phyloP scores from a whole-genome alignment of 2,329 filamentous ascomycete genomes.

The Aspergillus ochraceoroseus region DNA sequence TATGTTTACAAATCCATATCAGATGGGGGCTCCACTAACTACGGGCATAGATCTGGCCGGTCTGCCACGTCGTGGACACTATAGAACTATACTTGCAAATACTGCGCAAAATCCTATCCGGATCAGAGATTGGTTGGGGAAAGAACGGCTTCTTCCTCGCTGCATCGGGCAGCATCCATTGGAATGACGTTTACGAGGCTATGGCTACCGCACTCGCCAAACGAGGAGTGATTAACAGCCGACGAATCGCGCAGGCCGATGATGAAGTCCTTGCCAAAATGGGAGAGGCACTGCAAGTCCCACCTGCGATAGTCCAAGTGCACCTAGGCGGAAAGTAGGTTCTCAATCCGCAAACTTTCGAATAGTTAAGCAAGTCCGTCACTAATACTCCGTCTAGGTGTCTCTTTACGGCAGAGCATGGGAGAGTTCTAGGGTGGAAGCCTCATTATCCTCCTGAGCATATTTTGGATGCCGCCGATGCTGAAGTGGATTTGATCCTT shows the following conservation, averaged over 20 bases:
- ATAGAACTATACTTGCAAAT: slow-evolving; percentile 46
- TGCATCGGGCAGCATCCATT: slow-evolving; percentile 46
- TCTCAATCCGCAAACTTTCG: too few species aligned
- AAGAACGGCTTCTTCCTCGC: slow-evolving; percentile 51
- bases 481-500: slow-evolving; percentile 47
- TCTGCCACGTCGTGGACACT: slow-evolving; percentile 51
- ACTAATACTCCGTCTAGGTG: slow-evolving; percentile 33
- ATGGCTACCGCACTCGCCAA: slow-evolving; percentile 44
- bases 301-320: slow-evolving; percentile 38
- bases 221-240: slow-evolving; percentile 39
- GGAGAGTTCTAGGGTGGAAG: slow-evolving; percentile 46
- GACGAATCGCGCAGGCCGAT: slow-evolving; percentile 36
- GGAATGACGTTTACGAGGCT: slow-evolving; percentile 49
- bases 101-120: slow-evolving; percentile 43
- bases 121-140: slow-evolving; percentile 37
- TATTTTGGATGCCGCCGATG: slow-evolving; percentile 45
- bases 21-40: too few species aligned
- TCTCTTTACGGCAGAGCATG: slow-evolving; percentile 43
- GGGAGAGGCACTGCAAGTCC: slow-evolving; percentile 37
- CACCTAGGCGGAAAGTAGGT: slow-evolving; percentile 45
- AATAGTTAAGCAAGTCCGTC: too few species aligned
- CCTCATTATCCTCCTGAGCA: slow-evolving; percentile 43
- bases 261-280: slow-evolving; percentile 40
- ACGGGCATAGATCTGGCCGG: slow-evolving; percentile 52
- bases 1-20: too few species aligned